Percentiles rank a stretch among this genome's conserved stretches.
Evolutionary conservation across 83 land plant species (phyloP).

Genomic region (Thuja plicata): DNA sequence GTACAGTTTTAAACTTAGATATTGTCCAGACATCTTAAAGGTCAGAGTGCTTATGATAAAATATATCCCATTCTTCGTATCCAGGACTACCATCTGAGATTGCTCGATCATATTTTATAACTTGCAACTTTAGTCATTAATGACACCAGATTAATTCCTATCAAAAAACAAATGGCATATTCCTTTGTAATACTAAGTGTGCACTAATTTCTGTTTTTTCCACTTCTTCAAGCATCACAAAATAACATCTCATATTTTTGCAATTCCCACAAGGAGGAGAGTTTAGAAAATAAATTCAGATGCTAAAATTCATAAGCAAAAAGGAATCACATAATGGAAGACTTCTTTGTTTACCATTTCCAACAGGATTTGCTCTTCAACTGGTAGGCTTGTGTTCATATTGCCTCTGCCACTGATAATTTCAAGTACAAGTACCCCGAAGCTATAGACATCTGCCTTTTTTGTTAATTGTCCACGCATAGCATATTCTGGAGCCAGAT

Average conservation of each 20-base stretch:
- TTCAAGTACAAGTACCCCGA: slow-evolving; percentile 29
- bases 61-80: neutral
- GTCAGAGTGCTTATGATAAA: neutral
- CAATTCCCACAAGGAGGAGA: neutral
- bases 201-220: neutral
- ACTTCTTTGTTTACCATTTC: slow-evolving; percentile 23
- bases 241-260: neutral
- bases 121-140: neutral
- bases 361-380: slow-evolving; percentile 22
- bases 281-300: neutral
- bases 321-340: neutral
- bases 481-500: slow-evolving; percentile 40
- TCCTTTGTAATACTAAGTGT: neutral
- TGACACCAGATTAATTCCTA: neutral
- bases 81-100: too few relatives aligned
- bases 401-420: slow-evolving; percentile 29
- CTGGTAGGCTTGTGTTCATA: slow-evolving; percentile 12
- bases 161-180: neutral
- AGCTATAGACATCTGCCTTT: slow-evolving; percentile 34
- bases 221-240: neutral
- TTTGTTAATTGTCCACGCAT: slow-evolving; percentile 27
- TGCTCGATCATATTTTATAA: neutral
- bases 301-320: neutral
- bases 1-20: neutral
- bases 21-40: neutral